Base-by-base conservation (phyloP, 495 filamentous ascomycete genomes). In the Daldinia bambusicola region DNA sequence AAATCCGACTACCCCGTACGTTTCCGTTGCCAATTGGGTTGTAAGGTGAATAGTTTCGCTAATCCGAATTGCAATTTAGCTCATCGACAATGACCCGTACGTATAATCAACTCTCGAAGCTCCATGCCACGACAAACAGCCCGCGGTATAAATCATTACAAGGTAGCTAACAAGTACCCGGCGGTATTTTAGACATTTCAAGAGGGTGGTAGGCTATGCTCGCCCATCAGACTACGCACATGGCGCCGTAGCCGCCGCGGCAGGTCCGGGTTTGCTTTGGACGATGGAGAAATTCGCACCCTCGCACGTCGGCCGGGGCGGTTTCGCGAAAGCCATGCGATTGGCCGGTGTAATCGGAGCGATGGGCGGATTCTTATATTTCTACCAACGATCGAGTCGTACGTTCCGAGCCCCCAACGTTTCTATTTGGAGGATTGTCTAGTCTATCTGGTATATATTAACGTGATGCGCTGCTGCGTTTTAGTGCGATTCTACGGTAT, bases 51-150 rank as follows among this genome's bases (percentile, higher is more conserved):
- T 26, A 34, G 31, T 32, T 57, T 57, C 53, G 40, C 45, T 64
- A 70, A 64, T 50, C 14, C 32, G 30, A 69, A 31, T 52, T 52
- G 50, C 61, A 40, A 70, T 70, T 67, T 74, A 98, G 95, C 90
- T 97, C 82, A 98, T 98, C 79, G 95, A 98, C 84, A 94, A 89
- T 83, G 95, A 98, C 82, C 95, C 95, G 95, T 98, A 93, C 79
- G 91, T 81, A 71, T 81, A 71, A 71, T 31, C 50, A 50, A 66
- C 10, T 3, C 5, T 37, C 57, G 63, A 64, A 60, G 4, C 34
- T 32, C 26, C 3, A 26, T 26, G 26, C 26, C 1, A 18, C 52
- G 18, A 52, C 10, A 37, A n/a, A n/a, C 0, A 32, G 4, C n/a
- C 13, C 6, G 32, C 7, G 30, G 13, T 20, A 36, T 9, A 16